These are phyloP conservation scores for Fusarium sp. DNA, from an alignment of 2,329 filamentous ascomycete species.

Conservation along the genomic window DNA sequence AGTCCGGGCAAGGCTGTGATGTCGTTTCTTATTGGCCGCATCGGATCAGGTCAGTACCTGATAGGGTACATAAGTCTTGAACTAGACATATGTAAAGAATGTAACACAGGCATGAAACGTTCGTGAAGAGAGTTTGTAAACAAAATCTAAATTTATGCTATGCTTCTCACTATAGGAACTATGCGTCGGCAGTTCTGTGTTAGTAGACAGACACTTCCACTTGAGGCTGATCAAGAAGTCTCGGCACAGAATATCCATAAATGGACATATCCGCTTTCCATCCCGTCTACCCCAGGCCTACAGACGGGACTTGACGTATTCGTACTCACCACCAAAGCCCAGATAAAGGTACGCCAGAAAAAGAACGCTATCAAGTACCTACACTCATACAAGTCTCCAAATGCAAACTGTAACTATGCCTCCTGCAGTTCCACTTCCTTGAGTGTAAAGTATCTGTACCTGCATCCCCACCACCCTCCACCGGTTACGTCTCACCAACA, in stretches of 20 bases:
- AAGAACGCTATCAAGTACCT: background rate
- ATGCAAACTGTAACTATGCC: background rate
- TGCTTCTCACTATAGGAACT: background rate
- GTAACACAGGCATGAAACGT: background rate
- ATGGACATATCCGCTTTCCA: background rate
- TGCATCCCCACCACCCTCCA: slow-evolving; percentile 15
- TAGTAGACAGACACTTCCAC: background rate
- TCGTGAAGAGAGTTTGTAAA: background rate
- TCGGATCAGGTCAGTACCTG: background rate
- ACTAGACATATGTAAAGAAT: background rate
- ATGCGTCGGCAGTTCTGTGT: background rate
- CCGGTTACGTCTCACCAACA: slow-evolving; percentile 13
- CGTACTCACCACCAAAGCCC: slow-evolving; percentile 7
- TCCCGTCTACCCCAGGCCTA: background rate
- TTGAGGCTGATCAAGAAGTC: background rate
- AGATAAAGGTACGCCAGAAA: background rate
- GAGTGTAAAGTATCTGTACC: slow-evolving; percentile 5
- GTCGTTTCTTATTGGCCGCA: background rate
- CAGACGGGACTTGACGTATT: slow-evolving; percentile 14
- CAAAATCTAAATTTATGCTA: background rate
- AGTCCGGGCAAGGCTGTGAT: background rate
- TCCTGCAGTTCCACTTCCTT: background rate
- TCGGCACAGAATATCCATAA: background rate
- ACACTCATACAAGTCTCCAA: background rate
- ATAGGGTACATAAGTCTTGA: background rate